Conservation (phyloP, 495 filamentous ascomycete genomes). For the Penicillium flavigenum region DNA sequence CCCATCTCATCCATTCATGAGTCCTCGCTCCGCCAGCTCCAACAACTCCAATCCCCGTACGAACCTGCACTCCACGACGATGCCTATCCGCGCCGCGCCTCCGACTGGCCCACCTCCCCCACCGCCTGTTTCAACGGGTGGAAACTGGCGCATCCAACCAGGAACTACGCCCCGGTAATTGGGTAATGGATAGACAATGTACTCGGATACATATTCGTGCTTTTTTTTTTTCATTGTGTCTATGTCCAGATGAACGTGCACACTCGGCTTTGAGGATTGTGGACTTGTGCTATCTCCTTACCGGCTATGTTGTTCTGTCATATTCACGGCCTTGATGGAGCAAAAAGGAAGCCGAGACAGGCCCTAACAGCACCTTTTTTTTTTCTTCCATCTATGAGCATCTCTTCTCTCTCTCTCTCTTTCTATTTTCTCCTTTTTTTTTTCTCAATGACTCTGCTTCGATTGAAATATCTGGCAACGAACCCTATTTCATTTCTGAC, state of each 20-base stretch:
- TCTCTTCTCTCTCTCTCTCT: conserved; percentile 2
- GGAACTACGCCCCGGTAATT: conserved; percentile 25
- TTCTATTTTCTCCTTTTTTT: background rate
- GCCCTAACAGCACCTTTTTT: background rate
- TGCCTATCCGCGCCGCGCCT: conserved; percentile 47
- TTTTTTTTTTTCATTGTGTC: background rate
- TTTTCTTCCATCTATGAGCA: conserved; percentile 8
- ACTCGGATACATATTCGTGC: conserved; percentile 5
- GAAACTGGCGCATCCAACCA: conserved; percentile 36
- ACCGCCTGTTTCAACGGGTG: conserved; percentile 36
- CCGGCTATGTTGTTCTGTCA: background rate
- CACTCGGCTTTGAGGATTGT: background rate
- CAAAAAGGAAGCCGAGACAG: background rate
- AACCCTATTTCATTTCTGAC: conserved; percentile 9
- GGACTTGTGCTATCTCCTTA: background rate
- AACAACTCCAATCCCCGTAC: conserved; percentile 39
- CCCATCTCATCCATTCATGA: conserved; percentile 35
- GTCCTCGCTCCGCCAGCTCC: conserved; percentile 41
- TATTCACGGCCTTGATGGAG: background rate
- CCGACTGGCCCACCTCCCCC: conserved; percentile 43
- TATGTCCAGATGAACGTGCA: conserved; percentile 5
- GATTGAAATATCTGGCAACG: conserved; percentile 14
- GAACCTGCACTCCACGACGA: conserved; percentile 37
- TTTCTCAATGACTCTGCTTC: conserved; percentile 16
- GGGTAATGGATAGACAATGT: background rate